Evolutionary conservation across 768 basidiomycete genomes (phyloP).

Genomic region (Amanita pseudoporphyria): DNA sequence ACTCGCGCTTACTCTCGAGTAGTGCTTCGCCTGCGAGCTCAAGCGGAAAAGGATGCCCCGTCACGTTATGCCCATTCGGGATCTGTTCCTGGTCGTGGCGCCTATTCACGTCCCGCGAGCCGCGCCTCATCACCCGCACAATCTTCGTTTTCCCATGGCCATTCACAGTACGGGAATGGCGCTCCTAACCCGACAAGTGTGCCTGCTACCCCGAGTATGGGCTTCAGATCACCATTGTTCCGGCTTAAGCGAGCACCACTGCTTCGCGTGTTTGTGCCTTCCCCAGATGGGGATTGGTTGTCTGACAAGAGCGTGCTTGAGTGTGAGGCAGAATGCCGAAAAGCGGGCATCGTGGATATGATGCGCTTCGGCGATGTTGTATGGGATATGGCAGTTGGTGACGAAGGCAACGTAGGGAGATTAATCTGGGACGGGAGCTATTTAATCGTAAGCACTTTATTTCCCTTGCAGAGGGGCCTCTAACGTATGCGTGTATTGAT

Average conservation of each 20-base stretch:
- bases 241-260: conserved; percentile 64
- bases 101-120: conserved; percentile 39
- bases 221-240: conserved; percentile 66
- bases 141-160: conserved; percentile 39
- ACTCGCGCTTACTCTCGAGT: conserved; percentile 75
- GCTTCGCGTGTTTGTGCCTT: conserved; percentile 75
- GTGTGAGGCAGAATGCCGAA: conserved; percentile 72
- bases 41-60: conserved; percentile 54
- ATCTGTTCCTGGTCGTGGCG: conserved; percentile 13
- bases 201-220: conserved; percentile 1
- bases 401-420: conserved; percentile 79
- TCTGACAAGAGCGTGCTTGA: conserved; percentile 73
- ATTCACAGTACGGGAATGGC: conserved; percentile 22
- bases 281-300: conserved; percentile 80
- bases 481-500: conserved; percentile 7
- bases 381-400: conserved; percentile 81
- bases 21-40: conserved; percentile 65
- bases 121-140: conserved; percentile 59
- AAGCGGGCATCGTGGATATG: conserved; percentile 52
- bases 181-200: neutral
- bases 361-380: conserved; percentile 74
- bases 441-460: conserved; percentile 52
- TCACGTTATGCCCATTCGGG: conserved; percentile 15
- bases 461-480: conserved; percentile 7
- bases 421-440: conserved; percentile 87